These are phyloP conservation scores for Linum lewisii DNA, from an alignment of 345 rosid genomes.

Conservation along the genomic window DNA sequence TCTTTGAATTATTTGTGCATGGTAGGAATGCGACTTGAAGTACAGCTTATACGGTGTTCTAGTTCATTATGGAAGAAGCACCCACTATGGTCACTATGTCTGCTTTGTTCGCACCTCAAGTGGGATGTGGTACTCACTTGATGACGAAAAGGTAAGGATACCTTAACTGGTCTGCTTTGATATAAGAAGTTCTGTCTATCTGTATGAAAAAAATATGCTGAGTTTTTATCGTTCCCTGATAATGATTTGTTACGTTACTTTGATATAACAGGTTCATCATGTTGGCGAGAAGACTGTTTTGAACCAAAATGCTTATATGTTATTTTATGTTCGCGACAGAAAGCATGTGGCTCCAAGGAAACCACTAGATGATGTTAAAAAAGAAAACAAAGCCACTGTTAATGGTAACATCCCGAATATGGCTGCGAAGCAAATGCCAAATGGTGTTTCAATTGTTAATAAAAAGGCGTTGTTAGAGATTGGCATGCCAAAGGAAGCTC, in stretches of 20 bases:
- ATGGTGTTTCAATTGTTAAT: slow-evolving; percentile 21
- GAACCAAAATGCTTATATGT: slow-evolving; percentile 92
- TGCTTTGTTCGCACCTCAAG: slow-evolving; percentile 89
- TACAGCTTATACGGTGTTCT: slow-evolving; percentile 90
- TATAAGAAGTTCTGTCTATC: background rate
- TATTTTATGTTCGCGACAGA: slow-evolving; percentile 92
- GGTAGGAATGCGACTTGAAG: slow-evolving; percentile 81
- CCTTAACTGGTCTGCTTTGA: no score
- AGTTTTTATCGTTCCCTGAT: slow-evolving; percentile 1
- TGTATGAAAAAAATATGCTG: background rate
- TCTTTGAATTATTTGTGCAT: slow-evolving; percentile 4
- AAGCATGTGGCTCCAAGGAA: slow-evolving; percentile 38
- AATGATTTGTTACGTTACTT: slow-evolving; percentile 1
- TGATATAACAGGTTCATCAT: slow-evolving; percentile 55
- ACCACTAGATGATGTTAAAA: slow-evolving; percentile 25
- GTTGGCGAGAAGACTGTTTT: slow-evolving; percentile 73
- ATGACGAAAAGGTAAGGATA: slow-evolving; percentile 66
- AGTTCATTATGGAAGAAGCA: slow-evolving; percentile 83
- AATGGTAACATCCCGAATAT: slow-evolving; percentile 23
- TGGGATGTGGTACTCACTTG: slow-evolving; percentile 89
- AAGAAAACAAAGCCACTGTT: slow-evolving; percentile 35
- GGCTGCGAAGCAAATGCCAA: slow-evolving; percentile 25
- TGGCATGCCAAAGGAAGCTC: slow-evolving; percentile 20
- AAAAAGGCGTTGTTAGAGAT: slow-evolving; percentile 19
- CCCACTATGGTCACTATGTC: slow-evolving; percentile 83